Evolutionary conservation across 2,329 filamentous ascomycete species (phyloP).

Genomic region (Phaeophleospora eucalypticola): DNA sequence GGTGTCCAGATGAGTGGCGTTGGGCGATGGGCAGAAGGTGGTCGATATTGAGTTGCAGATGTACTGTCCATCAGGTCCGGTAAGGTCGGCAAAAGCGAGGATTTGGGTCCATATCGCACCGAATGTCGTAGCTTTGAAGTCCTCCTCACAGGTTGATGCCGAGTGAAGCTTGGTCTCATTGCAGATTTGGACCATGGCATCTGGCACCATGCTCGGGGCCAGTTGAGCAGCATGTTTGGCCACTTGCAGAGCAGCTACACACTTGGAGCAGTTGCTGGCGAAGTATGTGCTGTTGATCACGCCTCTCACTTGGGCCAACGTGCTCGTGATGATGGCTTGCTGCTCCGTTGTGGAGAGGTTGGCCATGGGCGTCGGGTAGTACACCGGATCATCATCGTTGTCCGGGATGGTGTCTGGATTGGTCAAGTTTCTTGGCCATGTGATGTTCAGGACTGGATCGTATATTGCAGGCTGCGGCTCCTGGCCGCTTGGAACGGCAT

Average conservation of each 20-base stretch:
- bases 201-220: conserved; percentile 48
- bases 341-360: conserved; percentile 42
- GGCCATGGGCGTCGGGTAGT: conserved; percentile 46
- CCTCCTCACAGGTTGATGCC: conserved; percentile 45
- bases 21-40: conserved; percentile 46
- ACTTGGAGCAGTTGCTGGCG: conserved; percentile 50
- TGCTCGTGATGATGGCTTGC: conserved; percentile 41
- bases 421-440: conserved; percentile 52
- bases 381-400: conserved; percentile 47
- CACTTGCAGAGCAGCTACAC: conserved; percentile 48
- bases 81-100: conserved; percentile 50
- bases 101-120: conserved; percentile 58
- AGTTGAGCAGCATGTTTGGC: conserved; percentile 50
- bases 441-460: conserved; percentile 52
- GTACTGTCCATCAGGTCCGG: conserved; percentile 53
- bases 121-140: conserved; percentile 46
- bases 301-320: conserved; percentile 42
- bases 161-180: conserved; percentile 45
- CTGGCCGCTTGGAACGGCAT: conserved; percentile 42
- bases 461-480: conserved; percentile 51
- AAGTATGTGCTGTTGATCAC: conserved; percentile 37
- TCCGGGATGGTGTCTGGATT: conserved; percentile 51
- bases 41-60: conserved; percentile 52
- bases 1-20: conserved; percentile 43
- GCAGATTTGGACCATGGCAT: conserved; percentile 51